Percentiles rank a stretch among this genome's conserved stretches.
These are phyloP conservation scores for Capsella bursapastoris DNA, from an alignment of 345 rosid species.

Conservation along the genomic window DNA sequence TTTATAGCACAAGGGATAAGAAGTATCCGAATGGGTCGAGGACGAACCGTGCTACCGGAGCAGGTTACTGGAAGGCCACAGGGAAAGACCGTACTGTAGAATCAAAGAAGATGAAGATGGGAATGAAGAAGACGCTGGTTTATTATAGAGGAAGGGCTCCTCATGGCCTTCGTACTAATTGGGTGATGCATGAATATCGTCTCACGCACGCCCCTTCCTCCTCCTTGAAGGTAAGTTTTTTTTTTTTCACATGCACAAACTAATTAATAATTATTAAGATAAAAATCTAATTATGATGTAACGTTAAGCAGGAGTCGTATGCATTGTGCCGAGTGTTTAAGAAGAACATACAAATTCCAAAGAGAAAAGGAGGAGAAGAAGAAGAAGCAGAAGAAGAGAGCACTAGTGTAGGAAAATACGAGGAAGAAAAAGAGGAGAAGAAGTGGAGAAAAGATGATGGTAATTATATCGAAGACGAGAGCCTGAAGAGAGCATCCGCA, in stretches of 20 bases:
- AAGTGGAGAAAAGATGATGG: constrained; percentile 43
- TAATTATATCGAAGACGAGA: constrained; percentile 9
- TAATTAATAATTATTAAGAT: neutral
- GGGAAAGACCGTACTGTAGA: constrained; percentile 66
- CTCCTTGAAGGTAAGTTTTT: constrained; percentile 24
- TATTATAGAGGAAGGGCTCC: constrained; percentile 77
- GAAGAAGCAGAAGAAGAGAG: constrained; percentile 22
- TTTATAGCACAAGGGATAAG: constrained; percentile 75
- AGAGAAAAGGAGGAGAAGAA: constrained; percentile 42
- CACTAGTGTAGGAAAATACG: constrained; percentile 25
- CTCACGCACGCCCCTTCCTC: constrained; percentile 49
- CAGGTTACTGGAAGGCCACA: constrained; percentile 83
- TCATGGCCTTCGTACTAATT: constrained; percentile 67
- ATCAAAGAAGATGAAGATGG: constrained; percentile 56
- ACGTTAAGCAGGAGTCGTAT: constrained; percentile 60
- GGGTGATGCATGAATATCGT: constrained; percentile 90
- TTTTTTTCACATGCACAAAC: constrained; percentile 3
- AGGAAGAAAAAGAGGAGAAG: constrained; percentile 40
- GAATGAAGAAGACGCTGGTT: constrained; percentile 84
- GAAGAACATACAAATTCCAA: constrained; percentile 61
- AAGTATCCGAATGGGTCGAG: constrained; percentile 84
- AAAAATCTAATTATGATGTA: neutral
- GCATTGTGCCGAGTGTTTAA: constrained; percentile 79
- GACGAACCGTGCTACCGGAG: constrained; percentile 74
- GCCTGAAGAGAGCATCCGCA: constrained; percentile 47